Conservation (phyloP, 495 filamentous ascomycete genomes). For the Beverwykella pulmonaria region DNA sequence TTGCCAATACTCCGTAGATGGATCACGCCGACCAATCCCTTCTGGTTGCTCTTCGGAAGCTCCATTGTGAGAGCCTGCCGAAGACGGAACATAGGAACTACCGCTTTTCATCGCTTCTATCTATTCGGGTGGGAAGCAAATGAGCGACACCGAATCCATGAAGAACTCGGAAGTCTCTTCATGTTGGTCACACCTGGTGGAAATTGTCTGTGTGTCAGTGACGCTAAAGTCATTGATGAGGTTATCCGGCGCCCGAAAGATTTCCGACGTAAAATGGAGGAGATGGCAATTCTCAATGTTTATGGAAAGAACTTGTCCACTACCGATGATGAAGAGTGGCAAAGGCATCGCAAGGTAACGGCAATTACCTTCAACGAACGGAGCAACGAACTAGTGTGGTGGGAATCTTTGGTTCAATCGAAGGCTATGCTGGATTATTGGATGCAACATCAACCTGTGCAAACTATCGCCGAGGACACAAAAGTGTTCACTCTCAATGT, state of each 20-base stretch:
- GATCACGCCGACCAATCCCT: conserved; percentile 15
- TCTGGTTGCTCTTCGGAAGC: conserved; percentile 14
- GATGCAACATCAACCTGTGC: conserved; percentile 37
- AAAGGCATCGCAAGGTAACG: conserved; percentile 52
- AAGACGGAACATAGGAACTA: background rate
- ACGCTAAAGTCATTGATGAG: conserved; percentile 48
- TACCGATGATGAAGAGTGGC: conserved; percentile 51
- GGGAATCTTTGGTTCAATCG: conserved; percentile 42
- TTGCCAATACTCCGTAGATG: conserved; percentile 4
- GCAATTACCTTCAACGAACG: conserved; percentile 53
- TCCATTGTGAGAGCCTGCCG: background rate
- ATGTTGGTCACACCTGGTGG: conserved; percentile 50
- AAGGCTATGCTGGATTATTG: conserved; percentile 46
- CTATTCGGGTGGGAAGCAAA: conserved; percentile 46
- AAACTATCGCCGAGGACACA: conserved; percentile 44
- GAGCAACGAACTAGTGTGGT: conserved; percentile 54
- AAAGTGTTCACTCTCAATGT: conserved; percentile 53
- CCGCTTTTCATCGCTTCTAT: conserved; percentile 28
- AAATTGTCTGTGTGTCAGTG: conserved; percentile 49
- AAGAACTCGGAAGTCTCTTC: conserved; percentile 49
- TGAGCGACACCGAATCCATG: conserved; percentile 37
- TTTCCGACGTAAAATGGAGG: conserved; percentile 50
- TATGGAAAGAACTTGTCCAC: conserved; percentile 54
- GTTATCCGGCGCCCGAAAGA: conserved; percentile 47
- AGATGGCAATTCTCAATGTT: conserved; percentile 48